A percentile compares a stretch with the other conserved stretches of the same genome.
Evolutionary conservation across 1,284 basidiomycete genomes (phyloP).

Genomic region (Wallemia mellicola): DNA sequence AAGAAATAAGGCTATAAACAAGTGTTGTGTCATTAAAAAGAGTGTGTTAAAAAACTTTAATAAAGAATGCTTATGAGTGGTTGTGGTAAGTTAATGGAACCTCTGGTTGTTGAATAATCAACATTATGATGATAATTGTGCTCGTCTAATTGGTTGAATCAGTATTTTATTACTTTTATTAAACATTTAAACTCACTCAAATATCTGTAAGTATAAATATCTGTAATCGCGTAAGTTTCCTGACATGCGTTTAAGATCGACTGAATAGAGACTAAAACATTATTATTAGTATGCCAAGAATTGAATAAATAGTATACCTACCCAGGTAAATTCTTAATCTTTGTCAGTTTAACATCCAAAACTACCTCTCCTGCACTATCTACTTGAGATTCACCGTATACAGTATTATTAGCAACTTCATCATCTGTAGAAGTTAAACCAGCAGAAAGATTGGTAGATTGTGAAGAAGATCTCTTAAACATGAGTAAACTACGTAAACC

Average conservation of each 20-base stretch:
- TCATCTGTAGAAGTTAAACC: background rate
- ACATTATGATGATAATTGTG: too few species aligned
- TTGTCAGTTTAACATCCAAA: conserved; percentile 22
- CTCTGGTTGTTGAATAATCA: too few species aligned
- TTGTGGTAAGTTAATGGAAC: too few species aligned
- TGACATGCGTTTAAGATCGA: conserved; percentile 68
- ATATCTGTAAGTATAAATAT: conserved; percentile 62
- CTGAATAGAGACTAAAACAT: conserved; percentile 30
- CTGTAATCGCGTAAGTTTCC: conserved; percentile 82
- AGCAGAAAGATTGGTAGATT: background rate
- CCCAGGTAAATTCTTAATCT: conserved; percentile 58
- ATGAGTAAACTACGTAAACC: background rate
- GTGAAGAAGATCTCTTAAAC: background rate
- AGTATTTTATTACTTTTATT: background rate
- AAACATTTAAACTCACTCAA: conserved; percentile 31
- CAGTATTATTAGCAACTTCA: background rate
- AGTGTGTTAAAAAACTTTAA: background rate
- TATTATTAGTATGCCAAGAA: background rate
- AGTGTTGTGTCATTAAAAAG: background rate
- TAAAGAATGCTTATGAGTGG: background rate
- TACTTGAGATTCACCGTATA: background rate
- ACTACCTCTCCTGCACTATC: background rate
- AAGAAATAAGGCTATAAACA: background rate
- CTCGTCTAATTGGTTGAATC: too few species aligned
- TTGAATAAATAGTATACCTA: background rate